These are phyloP conservation scores for Agaricus bisporus DNA, from an alignment of 768 basidiomycete genomes.

Conservation along the genomic window DNA sequence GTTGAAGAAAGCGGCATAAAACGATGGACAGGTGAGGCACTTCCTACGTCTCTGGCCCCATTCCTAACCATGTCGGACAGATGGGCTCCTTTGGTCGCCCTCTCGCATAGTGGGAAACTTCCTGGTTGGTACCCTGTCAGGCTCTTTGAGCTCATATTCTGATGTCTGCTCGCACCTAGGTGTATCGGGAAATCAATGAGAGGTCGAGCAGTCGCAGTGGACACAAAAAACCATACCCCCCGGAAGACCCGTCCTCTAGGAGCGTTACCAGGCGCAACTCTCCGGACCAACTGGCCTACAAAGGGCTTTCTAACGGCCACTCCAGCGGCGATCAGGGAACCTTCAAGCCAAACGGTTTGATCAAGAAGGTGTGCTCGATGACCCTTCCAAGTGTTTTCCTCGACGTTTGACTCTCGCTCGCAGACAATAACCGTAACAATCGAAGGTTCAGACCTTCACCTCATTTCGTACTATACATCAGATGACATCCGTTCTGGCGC, in stretches of 20 bases:
- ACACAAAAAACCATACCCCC: slow-evolving; percentile 44
- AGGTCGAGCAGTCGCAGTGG: slow-evolving; percentile 51
- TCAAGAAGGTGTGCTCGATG: slow-evolving; percentile 60
- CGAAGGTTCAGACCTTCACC: slow-evolving; percentile 74
- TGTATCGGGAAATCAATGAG: slow-evolving; percentile 78
- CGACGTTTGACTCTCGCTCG: background rate
- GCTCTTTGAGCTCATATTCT: background rate
- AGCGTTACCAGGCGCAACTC: slow-evolving; percentile 32
- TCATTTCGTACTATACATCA: slow-evolving; percentile 79
- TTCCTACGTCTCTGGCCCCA: slow-evolving; percentile 9
- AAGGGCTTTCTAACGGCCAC: slow-evolving; percentile 25
- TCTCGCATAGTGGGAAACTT: slow-evolving; percentile 84
- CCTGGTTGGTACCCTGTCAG: slow-evolving; percentile 41
- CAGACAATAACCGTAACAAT: slow-evolving; percentile 85
- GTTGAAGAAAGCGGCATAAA: slow-evolving; percentile 87
- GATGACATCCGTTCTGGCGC: slow-evolving; percentile 70
- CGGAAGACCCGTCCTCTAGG: slow-evolving; percentile 39
- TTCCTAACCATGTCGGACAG: slow-evolving; percentile 21
- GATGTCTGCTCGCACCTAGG: slow-evolving; percentile 30
- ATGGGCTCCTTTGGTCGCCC: slow-evolving; percentile 73
- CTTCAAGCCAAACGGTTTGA: slow-evolving; percentile 67
- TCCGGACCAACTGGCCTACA: slow-evolving; percentile 33
- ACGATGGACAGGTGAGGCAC: slow-evolving; percentile 65
- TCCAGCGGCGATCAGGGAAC: slow-evolving; percentile 43
- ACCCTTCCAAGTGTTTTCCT: background rate